A percentile compares a stretch with the other conserved stretches of the same genome.
phyloP scores from a whole-genome alignment of 768 basidiomycete genomes.

The Podaxis rugospora region DNA sequence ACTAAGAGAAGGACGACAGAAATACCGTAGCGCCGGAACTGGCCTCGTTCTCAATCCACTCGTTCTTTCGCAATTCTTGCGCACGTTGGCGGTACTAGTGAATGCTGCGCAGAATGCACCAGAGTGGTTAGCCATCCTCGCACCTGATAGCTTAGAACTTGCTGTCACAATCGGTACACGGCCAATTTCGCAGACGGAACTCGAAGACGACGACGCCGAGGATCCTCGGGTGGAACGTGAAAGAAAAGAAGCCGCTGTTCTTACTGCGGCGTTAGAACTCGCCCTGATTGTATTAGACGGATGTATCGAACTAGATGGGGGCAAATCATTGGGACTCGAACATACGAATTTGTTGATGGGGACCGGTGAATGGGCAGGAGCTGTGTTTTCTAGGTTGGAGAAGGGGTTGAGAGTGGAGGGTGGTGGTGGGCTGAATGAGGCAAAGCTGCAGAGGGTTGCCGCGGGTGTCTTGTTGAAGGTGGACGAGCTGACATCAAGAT shows the following conservation, averaged over 20 bases:
- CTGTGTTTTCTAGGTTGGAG: constrained; percentile 61
- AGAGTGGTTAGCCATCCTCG: constrained; percentile 77
- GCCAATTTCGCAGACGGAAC: constrained; percentile 44
- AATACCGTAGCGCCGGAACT: constrained; percentile 72
- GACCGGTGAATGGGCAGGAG: constrained; percentile 76
- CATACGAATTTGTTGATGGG: constrained; percentile 68
- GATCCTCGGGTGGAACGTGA: constrained; percentile 25
- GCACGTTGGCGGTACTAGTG: constrained; percentile 72
- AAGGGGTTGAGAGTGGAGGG: constrained; percentile 57
- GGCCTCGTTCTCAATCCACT: constrained; percentile 79
- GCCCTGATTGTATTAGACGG: constrained; percentile 73
- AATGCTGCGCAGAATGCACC: constrained; percentile 79
- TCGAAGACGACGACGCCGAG: constrained; percentile 29
- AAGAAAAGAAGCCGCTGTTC: constrained; percentile 65
- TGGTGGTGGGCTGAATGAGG: constrained; percentile 61
- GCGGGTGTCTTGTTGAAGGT: constrained; percentile 82
- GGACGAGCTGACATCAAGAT: constrained; percentile 35
- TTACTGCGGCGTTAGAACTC: constrained; percentile 75
- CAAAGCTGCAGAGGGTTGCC: constrained; percentile 59
- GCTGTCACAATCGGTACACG: constrained; percentile 74
- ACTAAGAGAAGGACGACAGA: constrained; percentile 44
- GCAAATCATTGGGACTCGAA: constrained; percentile 69
- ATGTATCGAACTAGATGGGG: constrained; percentile 71
- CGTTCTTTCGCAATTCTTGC: constrained; percentile 70
- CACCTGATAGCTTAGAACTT: constrained; percentile 79